Evolutionary conservation across 495 filamentous ascomycete species (phyloP).

Genomic region (Venustampulla echinocandica): DNA sequence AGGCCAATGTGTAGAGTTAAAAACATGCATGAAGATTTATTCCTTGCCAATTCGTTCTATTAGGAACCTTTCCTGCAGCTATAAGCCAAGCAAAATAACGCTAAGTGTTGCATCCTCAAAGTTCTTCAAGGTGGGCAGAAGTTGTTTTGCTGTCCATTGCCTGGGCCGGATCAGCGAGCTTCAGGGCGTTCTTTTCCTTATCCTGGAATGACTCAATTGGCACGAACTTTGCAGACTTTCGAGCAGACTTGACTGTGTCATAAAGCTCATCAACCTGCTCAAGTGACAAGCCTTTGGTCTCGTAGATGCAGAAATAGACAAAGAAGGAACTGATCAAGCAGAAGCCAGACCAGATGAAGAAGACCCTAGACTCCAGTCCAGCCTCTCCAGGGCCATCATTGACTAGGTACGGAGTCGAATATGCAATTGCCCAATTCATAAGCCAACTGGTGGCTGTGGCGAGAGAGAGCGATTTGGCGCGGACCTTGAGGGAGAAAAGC

Average conservation of each 20-base stretch:
- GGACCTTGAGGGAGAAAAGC: slow-evolving; percentile 59
- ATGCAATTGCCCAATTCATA: slow-evolving; percentile 67
- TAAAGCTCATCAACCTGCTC: slow-evolving; percentile 78
- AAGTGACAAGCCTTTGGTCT: slow-evolving; percentile 72
- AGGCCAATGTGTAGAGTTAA: too few species aligned
- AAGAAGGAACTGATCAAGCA: slow-evolving; percentile 62
- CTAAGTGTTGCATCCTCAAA: too few species aligned
- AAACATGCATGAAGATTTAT: too few species aligned
- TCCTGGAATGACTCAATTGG: slow-evolving; percentile 53
- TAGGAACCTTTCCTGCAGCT: too few species aligned
- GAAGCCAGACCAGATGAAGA: slow-evolving; percentile 68
- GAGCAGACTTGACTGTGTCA: slow-evolving; percentile 45
- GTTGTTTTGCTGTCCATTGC: too few species aligned
- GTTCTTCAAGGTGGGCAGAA: too few species aligned
- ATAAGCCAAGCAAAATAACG: too few species aligned
- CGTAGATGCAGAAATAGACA: slow-evolving; percentile 67
- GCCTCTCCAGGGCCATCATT: slow-evolving; percentile 55
- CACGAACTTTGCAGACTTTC: slow-evolving; percentile 46
- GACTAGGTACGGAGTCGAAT: slow-evolving; percentile 65
- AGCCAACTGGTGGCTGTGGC: slow-evolving; percentile 63
- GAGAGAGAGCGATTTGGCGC: slow-evolving; percentile 61
- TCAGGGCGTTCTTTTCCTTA: too few species aligned
- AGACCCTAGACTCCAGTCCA: slow-evolving; percentile 61
- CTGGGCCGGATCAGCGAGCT: too few species aligned
- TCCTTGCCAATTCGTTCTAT: too few species aligned